Evolutionary conservation across 1,284 basidiomycete genomes (phyloP).

Genomic region (Anthracocystis panici-leucophaei): DNA sequence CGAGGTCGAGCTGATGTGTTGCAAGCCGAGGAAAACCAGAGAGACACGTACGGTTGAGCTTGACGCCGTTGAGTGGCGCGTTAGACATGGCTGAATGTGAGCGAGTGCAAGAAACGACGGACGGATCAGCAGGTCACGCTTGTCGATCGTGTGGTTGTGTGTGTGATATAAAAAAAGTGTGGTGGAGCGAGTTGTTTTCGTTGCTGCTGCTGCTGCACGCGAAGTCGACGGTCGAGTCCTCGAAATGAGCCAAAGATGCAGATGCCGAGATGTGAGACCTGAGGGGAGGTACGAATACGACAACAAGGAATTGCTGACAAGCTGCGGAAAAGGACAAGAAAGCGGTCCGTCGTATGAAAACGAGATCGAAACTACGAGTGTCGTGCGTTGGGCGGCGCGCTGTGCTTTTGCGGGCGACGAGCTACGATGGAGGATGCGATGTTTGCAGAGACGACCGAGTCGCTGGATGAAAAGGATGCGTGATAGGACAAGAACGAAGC

Average conservation of each 20-base stretch:
- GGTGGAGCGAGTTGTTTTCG: background rate
- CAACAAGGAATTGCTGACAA: background rate
- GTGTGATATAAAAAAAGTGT: background rate
- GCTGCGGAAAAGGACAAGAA: background rate
- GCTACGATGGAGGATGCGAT: constrained; percentile 4
- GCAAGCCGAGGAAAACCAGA: background rate
- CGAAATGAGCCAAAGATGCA: constrained; percentile 4
- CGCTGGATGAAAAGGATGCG: constrained; percentile 12
- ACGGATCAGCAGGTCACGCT: constrained; percentile 6
- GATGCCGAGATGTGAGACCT: background rate
- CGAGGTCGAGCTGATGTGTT: constrained; percentile 9
- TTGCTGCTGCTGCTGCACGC: constrained; percentile 2
- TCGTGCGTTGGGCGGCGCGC: constrained; percentile 6
- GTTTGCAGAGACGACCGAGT: constrained; percentile 9
- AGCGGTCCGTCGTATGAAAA: constrained; percentile 13
- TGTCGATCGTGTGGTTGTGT: background rate
- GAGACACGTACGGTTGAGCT: constrained; percentile 52
- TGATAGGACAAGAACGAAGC: constrained; percentile 11
- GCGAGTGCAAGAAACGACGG: constrained; percentile 6
- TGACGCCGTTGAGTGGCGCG: constrained; percentile 62
- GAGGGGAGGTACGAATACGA: constrained; percentile 1
- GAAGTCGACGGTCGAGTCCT: constrained; percentile 8
- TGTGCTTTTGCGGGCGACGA: background rate
- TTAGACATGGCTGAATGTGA: constrained; percentile 48
- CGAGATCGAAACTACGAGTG: constrained; percentile 7